These are phyloP conservation scores for Orbilia blumenaviensis DNA, from an alignment of 2,329 filamentous ascomycete species.

Conservation along the genomic window DNA sequence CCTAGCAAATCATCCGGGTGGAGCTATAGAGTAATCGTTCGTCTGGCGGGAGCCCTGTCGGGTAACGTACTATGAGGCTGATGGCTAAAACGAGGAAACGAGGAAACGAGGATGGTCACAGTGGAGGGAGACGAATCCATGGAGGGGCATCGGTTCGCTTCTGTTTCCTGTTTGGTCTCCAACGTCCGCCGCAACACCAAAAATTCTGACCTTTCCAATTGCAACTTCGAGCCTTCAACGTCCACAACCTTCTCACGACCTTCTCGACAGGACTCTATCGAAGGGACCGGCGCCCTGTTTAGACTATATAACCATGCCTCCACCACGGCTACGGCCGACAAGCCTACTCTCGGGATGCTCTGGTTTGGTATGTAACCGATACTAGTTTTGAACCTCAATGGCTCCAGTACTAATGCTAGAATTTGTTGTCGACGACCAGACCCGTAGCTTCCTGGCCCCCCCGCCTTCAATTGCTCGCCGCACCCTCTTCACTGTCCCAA, in stretches of 20 bases:
- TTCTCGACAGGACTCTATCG: slow-evolving; percentile 1
- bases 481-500: slow-evolving; percentile 9
- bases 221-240: slow-evolving; percentile 1
- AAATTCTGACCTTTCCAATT: slow-evolving; percentile 30
- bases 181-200: slow-evolving; percentile 42
- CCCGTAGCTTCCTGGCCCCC: slow-evolving; percentile 3
- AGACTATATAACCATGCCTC: slow-evolving; percentile 25
- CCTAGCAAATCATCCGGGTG: neutral
- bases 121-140: neutral
- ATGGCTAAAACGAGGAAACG: neutral
- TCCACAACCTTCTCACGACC: neutral
- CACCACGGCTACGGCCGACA: slow-evolving; percentile 41
- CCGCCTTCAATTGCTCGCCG: neutral
- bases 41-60: neutral
- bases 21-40: too few species aligned
- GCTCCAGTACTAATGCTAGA: neutral
- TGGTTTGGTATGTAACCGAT: slow-evolving; percentile 14
- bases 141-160: slow-evolving; percentile 8
- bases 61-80: neutral
- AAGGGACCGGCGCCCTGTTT: neutral
- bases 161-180: slow-evolving; percentile 7
- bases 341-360: slow-evolving; percentile 34
- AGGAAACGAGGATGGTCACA: neutral
- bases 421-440: slow-evolving; percentile 7
- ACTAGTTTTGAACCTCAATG: neutral